A percentile compares a stretch with the other conserved stretches of the same genome.
These are phyloP conservation scores for Euptelea pleiosperma DNA, from an alignment of 164 flowering plant species.

Conservation along the genomic window DNA sequence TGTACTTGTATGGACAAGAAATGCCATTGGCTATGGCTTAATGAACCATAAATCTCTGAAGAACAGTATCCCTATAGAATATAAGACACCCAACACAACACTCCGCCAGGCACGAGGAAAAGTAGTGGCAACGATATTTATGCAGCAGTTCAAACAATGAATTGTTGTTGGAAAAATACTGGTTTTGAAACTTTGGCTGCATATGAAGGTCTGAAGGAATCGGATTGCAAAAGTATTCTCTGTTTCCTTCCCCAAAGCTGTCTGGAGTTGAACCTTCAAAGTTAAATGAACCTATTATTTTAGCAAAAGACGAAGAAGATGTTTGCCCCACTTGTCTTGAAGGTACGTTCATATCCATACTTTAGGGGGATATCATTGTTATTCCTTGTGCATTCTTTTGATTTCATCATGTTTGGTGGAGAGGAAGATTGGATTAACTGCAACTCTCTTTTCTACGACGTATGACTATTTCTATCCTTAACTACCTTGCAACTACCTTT, in stretches of 20 bases:
- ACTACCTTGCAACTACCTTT: no score
- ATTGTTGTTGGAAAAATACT: constrained; percentile 28
- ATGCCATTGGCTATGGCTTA: no score
- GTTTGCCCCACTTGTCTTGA: constrained; percentile 86
- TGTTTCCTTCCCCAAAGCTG: constrained; percentile 41
- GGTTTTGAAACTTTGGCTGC: constrained; percentile 29
- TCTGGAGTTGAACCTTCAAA: constrained; percentile 35
- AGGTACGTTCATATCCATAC: constrained; percentile 39
- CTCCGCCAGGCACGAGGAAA: constrained; percentile 19
- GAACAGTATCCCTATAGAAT: no score
- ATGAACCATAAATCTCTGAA: no score
- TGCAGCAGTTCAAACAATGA: constrained; percentile 23
- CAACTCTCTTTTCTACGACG: no score
- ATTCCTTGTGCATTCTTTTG: neutral
- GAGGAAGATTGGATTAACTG: no score
- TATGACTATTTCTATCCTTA: no score
- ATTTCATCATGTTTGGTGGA: neutral
- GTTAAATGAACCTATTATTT: constrained; percentile 23
- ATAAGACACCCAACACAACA: no score
- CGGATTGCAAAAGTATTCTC: constrained; percentile 35
- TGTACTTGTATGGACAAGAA: no score
- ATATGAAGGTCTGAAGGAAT: constrained; percentile 34
- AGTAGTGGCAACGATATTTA: constrained; percentile 21
- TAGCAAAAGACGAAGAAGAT: constrained; percentile 63
- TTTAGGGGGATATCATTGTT: neutral